Base-by-base conservation (phyloP, 495 filamentous ascomycete species). In the Immersiella caudata region DNA sequence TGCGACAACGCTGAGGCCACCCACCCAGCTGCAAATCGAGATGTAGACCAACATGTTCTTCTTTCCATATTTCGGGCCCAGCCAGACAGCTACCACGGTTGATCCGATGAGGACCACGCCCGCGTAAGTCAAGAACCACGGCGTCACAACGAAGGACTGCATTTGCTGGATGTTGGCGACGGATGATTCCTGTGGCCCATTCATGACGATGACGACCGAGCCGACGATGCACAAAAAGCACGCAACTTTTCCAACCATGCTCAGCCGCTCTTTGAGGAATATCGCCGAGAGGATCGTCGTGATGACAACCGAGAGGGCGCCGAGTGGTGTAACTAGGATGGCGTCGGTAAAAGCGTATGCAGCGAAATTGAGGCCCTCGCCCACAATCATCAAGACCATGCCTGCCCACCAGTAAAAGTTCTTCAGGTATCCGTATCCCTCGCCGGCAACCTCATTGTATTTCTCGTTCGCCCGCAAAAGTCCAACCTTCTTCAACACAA, bases 1-100 rank as follows among this genome's bases (percentile, higher is more conserved):
- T 25, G 91, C 90, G 56, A 98, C 95, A 6, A 98, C 96, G 78
- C 93, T 97, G 74, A 98, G 82, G 5, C 95, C 95, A 71, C 95
- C 95, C 68, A 97, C 89, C 78, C 94, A 84, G 80, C 92, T 96
- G 85, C 95, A 99, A 74, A 99, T 93, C 70, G 88, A 92, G 71
- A 99, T 87, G 79, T 99, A 99, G 14, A 97, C 93, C 78, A 99
- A 85, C 95, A 99, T 97, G 76, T 90, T 94, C 82, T 91, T 93
- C 82, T 96, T 96, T 51, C 96, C 95, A 69, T 95, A 99, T 67
- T 91, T 87, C 7, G 95, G 95, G 5, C 88, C 96, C 62, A 86
- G 89, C 89, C 91, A 98, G 29, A 96, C 75, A 0, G 93, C 92
- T 58, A 90, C 86, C 65, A 93, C 86, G 14, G 81, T 68, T 64